Conservation (phyloP, 495 filamentous ascomycete species). For the Lasiosphaeriaceae sp. region DNA sequence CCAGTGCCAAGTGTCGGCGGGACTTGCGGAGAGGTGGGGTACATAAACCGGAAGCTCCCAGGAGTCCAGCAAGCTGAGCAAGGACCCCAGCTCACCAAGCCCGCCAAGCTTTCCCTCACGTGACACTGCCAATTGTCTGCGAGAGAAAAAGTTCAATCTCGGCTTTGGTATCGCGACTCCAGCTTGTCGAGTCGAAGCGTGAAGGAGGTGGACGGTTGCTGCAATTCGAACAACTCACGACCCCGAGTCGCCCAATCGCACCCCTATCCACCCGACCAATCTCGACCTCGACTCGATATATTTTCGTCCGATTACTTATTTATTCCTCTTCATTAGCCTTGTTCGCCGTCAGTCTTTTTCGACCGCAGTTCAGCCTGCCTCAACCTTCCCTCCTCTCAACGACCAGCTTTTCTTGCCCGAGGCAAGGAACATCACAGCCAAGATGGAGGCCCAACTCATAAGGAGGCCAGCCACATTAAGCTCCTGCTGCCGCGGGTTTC, state of each 20-base stretch:
- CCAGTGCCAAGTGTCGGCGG: too few relatives aligned
- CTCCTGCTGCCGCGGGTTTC: constrained; percentile 18
- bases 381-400: not conserved
- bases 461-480: constrained; percentile 13
- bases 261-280: not conserved
- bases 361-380: too few relatives aligned
- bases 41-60: too few relatives aligned
- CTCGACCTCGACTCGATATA: not conserved
- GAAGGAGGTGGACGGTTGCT: constrained; percentile 1
- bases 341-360: too few relatives aligned
- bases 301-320: too few relatives aligned
- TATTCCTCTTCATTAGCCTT: too few relatives aligned
- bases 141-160: not conserved
- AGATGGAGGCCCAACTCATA: constrained; percentile 17
- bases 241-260: not conserved
- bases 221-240: not conserved
- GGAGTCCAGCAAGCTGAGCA: too few relatives aligned
- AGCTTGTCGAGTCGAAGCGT: not conserved
- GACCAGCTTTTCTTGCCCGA: not conserved
- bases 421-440: not conserved
- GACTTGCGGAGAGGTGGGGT: too few relatives aligned
- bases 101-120: constrained; percentile 12
- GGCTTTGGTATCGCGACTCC: not conserved
- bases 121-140: not conserved
- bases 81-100: not conserved